phyloP scores from a whole-genome alignment of 306 rosid species.

The Pueraria montana region DNA sequence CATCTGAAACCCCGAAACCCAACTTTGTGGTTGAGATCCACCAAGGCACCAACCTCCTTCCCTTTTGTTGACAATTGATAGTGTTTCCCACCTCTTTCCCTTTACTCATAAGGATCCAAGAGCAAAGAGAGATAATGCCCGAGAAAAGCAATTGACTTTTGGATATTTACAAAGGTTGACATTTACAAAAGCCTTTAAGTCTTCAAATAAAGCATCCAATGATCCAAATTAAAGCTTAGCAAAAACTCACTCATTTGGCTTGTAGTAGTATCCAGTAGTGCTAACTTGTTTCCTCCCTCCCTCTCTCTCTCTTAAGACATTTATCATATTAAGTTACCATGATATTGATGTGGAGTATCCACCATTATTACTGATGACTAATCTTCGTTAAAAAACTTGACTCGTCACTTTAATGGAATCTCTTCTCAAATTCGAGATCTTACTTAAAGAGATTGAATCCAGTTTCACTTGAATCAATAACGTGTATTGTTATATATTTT shows the following conservation, averaged over 20 bases:
- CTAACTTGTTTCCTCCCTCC: too few relatives aligned
- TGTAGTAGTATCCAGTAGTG: background rate
- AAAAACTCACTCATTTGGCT: constrained; percentile 42
- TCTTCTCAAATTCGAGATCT: too few relatives aligned
- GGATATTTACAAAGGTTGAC: constrained; percentile 84
- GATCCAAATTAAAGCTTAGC: constrained; percentile 54
- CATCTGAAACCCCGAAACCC: constrained; percentile 40
- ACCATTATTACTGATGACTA: too few relatives aligned
- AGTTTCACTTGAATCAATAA: too few relatives aligned
- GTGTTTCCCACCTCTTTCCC: constrained; percentile 92
- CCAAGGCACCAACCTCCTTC: constrained; percentile 62
- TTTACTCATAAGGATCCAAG: constrained; percentile 86
- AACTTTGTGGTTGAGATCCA: constrained; percentile 62
- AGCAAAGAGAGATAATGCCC: constrained; percentile 44
- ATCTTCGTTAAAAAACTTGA: too few relatives aligned
- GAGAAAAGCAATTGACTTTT: constrained; percentile 76
- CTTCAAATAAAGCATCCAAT: constrained; percentile 78
- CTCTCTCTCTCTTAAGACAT: background rate
- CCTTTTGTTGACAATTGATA: constrained; percentile 70
- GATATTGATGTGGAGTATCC: too few relatives aligned
- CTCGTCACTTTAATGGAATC: too few relatives aligned
- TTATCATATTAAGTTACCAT: too few relatives aligned
- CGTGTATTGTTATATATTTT: too few relatives aligned
- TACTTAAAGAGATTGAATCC: too few relatives aligned
- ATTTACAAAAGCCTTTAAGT: constrained; percentile 50